Evolutionary conservation across 257 asterid species (phyloP).

Genomic region (Primulina huaijiensis): DNA sequence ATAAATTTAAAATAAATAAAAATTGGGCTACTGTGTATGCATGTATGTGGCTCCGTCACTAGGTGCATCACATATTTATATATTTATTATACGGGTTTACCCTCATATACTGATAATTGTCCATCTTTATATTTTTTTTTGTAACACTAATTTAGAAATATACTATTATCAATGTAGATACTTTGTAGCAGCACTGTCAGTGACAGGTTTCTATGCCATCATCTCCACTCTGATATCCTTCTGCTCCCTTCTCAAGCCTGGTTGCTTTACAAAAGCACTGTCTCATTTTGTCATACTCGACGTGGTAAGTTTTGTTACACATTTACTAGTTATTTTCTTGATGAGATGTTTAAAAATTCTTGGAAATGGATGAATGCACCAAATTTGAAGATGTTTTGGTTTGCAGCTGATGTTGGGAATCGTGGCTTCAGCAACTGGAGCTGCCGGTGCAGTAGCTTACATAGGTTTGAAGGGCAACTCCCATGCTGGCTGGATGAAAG

Average conservation of each 20-base stretch:
- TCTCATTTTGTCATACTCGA: constrained; percentile 38
- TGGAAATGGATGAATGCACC: too few species aligned
- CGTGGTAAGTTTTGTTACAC: constrained; percentile 38
- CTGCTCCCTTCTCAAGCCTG: constrained; percentile 38
- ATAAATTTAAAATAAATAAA: too few species aligned
- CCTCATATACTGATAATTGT: too few species aligned
- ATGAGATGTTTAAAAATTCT: too few species aligned
- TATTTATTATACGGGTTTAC: too few species aligned
- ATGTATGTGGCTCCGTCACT: too few species aligned
- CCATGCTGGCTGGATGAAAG: constrained; percentile 49
- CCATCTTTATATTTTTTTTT: too few species aligned
- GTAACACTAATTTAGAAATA: neutral
- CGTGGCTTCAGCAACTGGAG: constrained; percentile 68
- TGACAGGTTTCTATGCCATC: constrained; percentile 42
- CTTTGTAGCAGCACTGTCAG: constrained; percentile 53
- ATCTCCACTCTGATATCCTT: constrained; percentile 41
- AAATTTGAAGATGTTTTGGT: neutral
- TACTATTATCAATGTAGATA: constrained; percentile 41
- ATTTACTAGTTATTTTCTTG: too few species aligned
- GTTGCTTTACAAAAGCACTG: constrained; percentile 22
- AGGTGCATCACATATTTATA: too few species aligned
- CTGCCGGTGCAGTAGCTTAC: constrained; percentile 80
- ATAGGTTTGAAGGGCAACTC: constrained; percentile 68
- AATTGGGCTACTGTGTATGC: too few species aligned
- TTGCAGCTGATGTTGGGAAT: constrained; percentile 74